Evolutionary conservation across 31 red algal genomes (phyloP).

Genomic region (Odonthalia washingtoniensis): DNA sequence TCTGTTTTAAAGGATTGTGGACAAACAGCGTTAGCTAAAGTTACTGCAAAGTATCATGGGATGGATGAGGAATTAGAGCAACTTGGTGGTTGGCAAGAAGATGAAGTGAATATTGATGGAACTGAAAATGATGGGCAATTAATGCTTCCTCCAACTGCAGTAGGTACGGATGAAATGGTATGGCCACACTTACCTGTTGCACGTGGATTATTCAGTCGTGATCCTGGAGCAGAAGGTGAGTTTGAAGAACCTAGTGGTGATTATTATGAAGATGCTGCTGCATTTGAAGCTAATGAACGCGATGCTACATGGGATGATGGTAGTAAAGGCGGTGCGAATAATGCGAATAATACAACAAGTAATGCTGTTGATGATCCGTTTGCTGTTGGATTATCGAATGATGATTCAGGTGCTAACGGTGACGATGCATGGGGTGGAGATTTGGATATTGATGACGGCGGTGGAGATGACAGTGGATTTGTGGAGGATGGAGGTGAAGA

Average conservation of each 20-base stretch:
- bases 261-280: constrained; percentile 95
- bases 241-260: constrained; percentile 93
- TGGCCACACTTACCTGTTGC: constrained; percentile 80
- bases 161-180: constrained; percentile 68
- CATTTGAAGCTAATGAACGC: constrained; percentile 75
- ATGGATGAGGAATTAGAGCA: constrained; percentile 72
- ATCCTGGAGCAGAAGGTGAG: constrained; percentile 82
- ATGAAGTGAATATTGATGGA: constrained; percentile 26
- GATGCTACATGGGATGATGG: constrained; percentile 55
- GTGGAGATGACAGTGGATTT: constrained; percentile 19
- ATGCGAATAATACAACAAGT: constrained; percentile 47
- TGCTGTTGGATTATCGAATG: constrained; percentile 64
- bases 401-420: constrained; percentile 51
- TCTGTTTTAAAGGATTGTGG: constrained; percentile 79
- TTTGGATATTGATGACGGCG: constrained; percentile 69
- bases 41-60: constrained; percentile 79
- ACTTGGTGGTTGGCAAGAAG: constrained; percentile 55
- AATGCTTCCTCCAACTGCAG: constrained; percentile 74
- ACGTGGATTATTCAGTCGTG: constrained; percentile 76
- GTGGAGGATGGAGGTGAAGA: constrained; percentile 45
- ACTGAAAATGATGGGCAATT: constrained; percentile 39
- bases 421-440: constrained; percentile 84
- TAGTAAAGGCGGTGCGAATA: too few species aligned
- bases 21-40: constrained; percentile 72
- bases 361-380: constrained; percentile 73